Evolutionary conservation across 2,329 filamentous ascomycete genomes (phyloP), one percentile per base, ranked within the genome.

Genomic region (Botrytis byssoidea): DNA sequence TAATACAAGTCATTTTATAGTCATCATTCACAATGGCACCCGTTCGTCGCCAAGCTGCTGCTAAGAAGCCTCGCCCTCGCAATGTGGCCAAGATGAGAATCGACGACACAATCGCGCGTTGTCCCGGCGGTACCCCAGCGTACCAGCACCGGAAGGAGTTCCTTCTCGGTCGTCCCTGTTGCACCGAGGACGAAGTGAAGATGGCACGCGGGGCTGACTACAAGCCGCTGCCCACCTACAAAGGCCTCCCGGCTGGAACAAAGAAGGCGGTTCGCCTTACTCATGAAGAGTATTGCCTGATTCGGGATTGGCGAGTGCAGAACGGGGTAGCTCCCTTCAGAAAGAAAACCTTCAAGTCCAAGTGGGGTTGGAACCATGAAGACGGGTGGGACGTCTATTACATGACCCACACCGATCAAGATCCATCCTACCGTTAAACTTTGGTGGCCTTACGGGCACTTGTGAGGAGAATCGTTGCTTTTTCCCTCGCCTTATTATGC

Each of bases 301-400:
- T 57, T 20, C n/a, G 66, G 12, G 48, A 68, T 22, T 68, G 65
- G 65, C 65, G 65, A 5, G 25, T 35, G 1, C 35, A 10, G 5
- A 68, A 68, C 16, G 65, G 66, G 66, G 66, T 57, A 10, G n/a
- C 66, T 57, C 66, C 48, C 48, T 68, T 57, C 16, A 68, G 29
- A 20, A 42, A 57, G 66, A n/a, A n/a, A 5, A 68, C 32, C 1
- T 57, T 57, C 6, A 14, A 57, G 0, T 25, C 35, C 66, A 68
- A 57, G 18, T 68, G 48, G 66, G 35, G 35, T 22, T 57, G 25
- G 18, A 32, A 68, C 10, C 66, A 68, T 18, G 8, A 42, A 37
- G 37, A 68, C 12, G 35, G 5, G 5, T 68, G 48, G 48, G 66
- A 68, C 14, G 25, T 29, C 22, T 68, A 32, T 20, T 57, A 68